phyloP scores from a whole-genome alignment of 2,329 filamentous ascomycete species.

The Alternaria longipes region DNA sequence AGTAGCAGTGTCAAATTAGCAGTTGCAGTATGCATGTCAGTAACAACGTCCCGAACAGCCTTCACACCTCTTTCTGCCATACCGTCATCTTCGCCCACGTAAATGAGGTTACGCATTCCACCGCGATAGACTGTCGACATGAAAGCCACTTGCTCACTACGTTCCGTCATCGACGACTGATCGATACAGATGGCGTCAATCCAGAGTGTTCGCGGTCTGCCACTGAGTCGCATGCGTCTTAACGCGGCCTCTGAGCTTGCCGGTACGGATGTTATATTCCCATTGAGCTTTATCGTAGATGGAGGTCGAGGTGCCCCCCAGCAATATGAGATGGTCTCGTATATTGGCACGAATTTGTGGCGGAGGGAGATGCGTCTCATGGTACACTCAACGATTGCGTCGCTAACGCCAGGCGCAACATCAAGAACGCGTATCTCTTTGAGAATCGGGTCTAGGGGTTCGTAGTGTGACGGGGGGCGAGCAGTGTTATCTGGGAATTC shows the following conservation, averaged over 20 bases:
- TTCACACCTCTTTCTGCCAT: background rate
- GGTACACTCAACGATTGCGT: fast-evolving
- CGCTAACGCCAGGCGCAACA: background rate
- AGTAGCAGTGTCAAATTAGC: fast-evolving
- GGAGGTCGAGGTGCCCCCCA: fast-evolving
- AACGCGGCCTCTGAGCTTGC: background rate
- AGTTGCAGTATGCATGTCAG: fast-evolving
- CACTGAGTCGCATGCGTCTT: background rate
- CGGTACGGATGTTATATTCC: fast-evolving
- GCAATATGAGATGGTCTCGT: background rate
- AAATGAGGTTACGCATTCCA: background rate
- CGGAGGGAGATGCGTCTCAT: background rate
- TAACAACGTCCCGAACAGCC: fast-evolving
- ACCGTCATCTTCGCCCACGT: background rate
- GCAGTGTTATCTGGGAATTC: too few species aligned
- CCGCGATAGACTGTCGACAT: fast-evolving
- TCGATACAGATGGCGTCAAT: background rate
- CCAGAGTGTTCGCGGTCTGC: background rate
- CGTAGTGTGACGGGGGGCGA: background rate
- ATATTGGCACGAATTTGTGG: fast-evolving
- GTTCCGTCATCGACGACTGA: background rate
- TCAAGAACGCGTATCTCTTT: background rate
- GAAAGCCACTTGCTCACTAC: background rate
- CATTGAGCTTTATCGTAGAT: background rate
- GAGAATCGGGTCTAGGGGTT: background rate